Conservation (phyloP, 805 yeast genomes). For the Kluyveromyces siamensis region DNA sequence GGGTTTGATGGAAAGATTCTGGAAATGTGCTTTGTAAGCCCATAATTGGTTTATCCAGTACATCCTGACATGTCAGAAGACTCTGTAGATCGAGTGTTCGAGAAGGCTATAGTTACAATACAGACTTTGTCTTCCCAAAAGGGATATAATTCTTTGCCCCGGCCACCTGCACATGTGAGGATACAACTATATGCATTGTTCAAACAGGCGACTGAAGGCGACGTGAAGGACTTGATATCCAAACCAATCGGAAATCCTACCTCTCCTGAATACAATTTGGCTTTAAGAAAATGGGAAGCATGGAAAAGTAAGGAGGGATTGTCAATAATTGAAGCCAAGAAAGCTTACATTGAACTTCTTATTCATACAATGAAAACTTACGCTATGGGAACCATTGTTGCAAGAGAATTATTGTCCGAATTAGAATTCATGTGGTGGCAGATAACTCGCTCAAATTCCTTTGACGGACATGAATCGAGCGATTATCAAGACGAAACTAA, state of each 20-base stretch:
- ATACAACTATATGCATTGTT: slow-evolving; percentile 70
- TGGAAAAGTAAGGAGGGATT: slow-evolving; percentile 74
- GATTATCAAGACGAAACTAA: slow-evolving; percentile 4
- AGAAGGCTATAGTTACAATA: slow-evolving; percentile 73
- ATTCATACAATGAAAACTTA: slow-evolving; percentile 65
- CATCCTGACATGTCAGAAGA: slow-evolving; percentile 6
- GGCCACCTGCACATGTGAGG: slow-evolving; percentile 68
- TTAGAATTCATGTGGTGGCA: slow-evolving; percentile 71
- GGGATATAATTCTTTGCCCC: slow-evolving; percentile 53
- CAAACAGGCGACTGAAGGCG: slow-evolving; percentile 86
- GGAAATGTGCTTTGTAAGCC: too few species aligned
- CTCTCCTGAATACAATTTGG: slow-evolving; percentile 54
- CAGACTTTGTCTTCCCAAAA: slow-evolving; percentile 59
- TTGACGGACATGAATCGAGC: slow-evolving; percentile 2
- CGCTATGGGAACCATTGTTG: slow-evolving; percentile 59
- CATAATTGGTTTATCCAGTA: not conserved
- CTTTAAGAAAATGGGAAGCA: slow-evolving; percentile 73
- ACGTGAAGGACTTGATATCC: slow-evolving; percentile 58
- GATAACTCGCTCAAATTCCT: slow-evolving; percentile 27
- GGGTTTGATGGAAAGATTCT: not conserved
- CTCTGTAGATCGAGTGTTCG: slow-evolving; percentile 59
- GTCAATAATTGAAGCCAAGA: slow-evolving; percentile 61
- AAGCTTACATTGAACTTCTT: slow-evolving; percentile 55
- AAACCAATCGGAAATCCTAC: slow-evolving; percentile 46
- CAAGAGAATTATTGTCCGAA: slow-evolving; percentile 55